Base-by-base conservation (phyloP, 192 early-diverging fungal genomes). In the Coemansia sp. region DNA sequence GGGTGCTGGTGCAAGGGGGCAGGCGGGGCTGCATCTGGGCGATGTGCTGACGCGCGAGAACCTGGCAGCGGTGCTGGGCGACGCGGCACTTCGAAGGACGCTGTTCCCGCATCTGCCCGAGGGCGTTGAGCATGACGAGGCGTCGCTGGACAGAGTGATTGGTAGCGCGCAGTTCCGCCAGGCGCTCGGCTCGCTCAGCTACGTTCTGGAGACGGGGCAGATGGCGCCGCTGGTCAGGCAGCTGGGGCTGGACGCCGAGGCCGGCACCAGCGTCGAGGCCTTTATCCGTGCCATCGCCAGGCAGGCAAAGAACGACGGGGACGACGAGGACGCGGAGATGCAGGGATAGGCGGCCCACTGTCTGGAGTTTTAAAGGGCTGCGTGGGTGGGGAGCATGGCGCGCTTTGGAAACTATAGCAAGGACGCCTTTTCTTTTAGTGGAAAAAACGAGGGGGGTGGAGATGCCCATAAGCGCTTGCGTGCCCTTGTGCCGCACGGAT, bases 111-210 rank as follows among this genome's bases (percentile, higher is more conserved):
- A 53, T 14, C 62, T 78, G 57, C 69, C 69, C 1, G 77, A 70
- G 20, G 32, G 53, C 13, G 43, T 64, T 3, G 57, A 56, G 0
- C 47, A 24, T 3, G 44, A 46, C 10, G 20, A 35, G 5, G 64
- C 43, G 41, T 11, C 55, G 4, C 43, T 78, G 19, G 66, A 68
- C 17, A 32, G 56, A 37, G 48, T 72, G 9, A 45, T 78, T 3
- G 30, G 60, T 11, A 68, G 69, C 59, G 62, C 77, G 38, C 77
- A 72, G 65, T 78, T 78, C 59, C 66, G 56, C 36, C 77, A 78
- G 55, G 56, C 69, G n/a, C 51, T 78, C 26, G 49, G 40, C 3
- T 59, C 69, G 11, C 53, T 78, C 37, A 58, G 61, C 37, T 63
- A 69, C 19, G 52, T 62, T 50, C 55, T 78, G 13, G 69, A 69